Percentiles rank a stretch among this genome's conserved stretches.
Conservation (phyloP, 2,329 filamentous ascomycete species). For the Fusarium agapanthi region DNA sequence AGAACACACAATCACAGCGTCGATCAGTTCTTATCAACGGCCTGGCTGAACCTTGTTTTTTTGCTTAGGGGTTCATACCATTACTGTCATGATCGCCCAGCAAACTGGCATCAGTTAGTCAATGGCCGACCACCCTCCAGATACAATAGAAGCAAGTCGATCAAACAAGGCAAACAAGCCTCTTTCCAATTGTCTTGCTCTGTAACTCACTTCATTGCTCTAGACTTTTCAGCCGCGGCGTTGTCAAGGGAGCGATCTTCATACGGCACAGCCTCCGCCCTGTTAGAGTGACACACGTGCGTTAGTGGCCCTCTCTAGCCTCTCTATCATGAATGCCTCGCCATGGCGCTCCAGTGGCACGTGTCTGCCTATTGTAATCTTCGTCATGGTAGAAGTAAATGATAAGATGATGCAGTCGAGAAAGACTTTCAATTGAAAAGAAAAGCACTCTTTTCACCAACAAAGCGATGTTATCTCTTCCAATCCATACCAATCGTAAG, state of each 20-base stretch:
- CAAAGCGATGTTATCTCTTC: not conserved
- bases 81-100: not conserved
- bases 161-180: not conserved
- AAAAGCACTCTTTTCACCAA: not conserved
- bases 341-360: not conserved
- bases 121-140: not conserved
- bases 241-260: not conserved
- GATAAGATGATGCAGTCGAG: not conserved
- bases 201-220: not conserved
- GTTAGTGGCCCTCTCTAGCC: not conserved
- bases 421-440: constrained; percentile 12
- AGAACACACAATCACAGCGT: not conserved
- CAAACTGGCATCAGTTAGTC: not conserved
- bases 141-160: not conserved
- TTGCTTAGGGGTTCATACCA: not conserved
- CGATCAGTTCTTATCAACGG: not conserved
- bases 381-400: not conserved
- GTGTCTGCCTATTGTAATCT: constrained; percentile 4
- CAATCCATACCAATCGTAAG: constrained; percentile 18
- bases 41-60: not conserved
- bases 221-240: not conserved
- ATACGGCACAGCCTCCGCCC: constrained; percentile 27
- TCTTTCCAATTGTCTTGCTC: not conserved
- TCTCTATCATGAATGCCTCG: constrained; percentile 10
- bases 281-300: constrained; percentile 9